Conservation (phyloP, 2,329 filamentous ascomycete species). For the Didymella segeticola region DNA sequence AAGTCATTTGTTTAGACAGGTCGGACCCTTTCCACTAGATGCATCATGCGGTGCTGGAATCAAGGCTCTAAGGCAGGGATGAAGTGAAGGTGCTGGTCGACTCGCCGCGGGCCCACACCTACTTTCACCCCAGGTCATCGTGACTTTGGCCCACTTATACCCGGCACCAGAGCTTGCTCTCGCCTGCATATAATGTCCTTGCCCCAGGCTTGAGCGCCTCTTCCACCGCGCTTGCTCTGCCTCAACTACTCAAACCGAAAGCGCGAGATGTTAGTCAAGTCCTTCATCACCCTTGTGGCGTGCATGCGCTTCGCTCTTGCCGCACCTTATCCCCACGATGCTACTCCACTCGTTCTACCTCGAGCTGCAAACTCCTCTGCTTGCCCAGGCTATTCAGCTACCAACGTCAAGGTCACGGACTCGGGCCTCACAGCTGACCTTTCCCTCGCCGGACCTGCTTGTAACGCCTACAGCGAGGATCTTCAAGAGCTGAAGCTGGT, state of each 20-base stretch:
- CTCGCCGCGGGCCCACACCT: not conserved
- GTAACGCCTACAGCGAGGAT: slow-evolving; percentile 67
- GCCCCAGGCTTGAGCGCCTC: not conserved
- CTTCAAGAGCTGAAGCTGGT: slow-evolving; percentile 62
- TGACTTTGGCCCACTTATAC: slow-evolving; percentile 15
- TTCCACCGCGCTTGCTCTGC: not conserved
- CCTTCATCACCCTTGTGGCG: slow-evolving; percentile 26
- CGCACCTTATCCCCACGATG: slow-evolving; percentile 21
- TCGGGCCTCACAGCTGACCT: slow-evolving; percentile 73
- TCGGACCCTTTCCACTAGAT: not conserved
- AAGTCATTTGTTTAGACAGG: slow-evolving; percentile 4
- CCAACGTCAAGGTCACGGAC: slow-evolving; percentile 61
- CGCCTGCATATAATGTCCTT: slow-evolving; percentile 11
- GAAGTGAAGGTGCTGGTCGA: slow-evolving; percentile 8
- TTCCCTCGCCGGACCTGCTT: slow-evolving; percentile 69
- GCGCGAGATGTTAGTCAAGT: slow-evolving; percentile 26
- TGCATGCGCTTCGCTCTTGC: slow-evolving; percentile 24
- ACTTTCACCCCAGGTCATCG: slow-evolving; percentile 10
- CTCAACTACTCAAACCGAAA: slow-evolving; percentile 3
- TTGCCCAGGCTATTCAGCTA: slow-evolving; percentile 74
- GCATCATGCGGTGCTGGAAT: slow-evolving; percentile 15
- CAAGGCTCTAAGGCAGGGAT: slow-evolving; percentile 3
- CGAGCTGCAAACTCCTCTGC: slow-evolving; percentile 50
- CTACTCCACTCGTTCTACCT: slow-evolving; percentile 7
- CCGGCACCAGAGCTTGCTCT: slow-evolving; percentile 6